Percentiles rank a stretch among this genome's conserved stretches.
These are phyloP conservation scores for Nakataea oryzae DNA, from an alignment of 2,329 filamentous ascomycete genomes.

Conservation along the genomic window DNA sequence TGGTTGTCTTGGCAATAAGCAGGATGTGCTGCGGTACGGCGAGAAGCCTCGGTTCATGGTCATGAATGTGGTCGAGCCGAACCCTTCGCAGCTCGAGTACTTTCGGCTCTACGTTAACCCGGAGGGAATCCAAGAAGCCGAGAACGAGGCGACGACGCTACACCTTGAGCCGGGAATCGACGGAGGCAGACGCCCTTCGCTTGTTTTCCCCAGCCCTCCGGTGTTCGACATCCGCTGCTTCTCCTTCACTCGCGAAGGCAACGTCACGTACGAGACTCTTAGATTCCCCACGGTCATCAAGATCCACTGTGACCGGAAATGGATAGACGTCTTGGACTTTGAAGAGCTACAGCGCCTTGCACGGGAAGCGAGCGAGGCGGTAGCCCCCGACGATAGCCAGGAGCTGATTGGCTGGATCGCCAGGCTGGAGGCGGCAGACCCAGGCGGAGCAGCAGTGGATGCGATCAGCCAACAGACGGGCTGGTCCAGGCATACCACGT, in stretches of 20 bases:
- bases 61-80: constrained; percentile 52
- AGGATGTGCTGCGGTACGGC: constrained; percentile 39
- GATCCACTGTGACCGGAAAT: constrained; percentile 65
- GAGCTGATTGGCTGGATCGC: constrained; percentile 52
- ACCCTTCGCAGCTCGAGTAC: constrained; percentile 35
- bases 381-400: constrained; percentile 43
- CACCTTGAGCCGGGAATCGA: constrained; percentile 33
- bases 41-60: constrained; percentile 53
- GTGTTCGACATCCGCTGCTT: constrained; percentile 75
- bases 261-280: constrained; percentile 58
- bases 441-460: constrained; percentile 29
- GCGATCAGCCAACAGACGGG: constrained; percentile 31
- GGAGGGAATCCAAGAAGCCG: constrained; percentile 22
- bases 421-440: constrained; percentile 46
- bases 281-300: constrained; percentile 70
- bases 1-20: constrained; percentile 63
- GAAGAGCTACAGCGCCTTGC: constrained; percentile 57
- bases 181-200: constrained; percentile 27
- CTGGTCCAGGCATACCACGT: neutral
- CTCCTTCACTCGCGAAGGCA: constrained; percentile 63
- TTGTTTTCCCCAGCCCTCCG: constrained; percentile 58
- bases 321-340: constrained; percentile 58
- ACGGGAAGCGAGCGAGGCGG: constrained; percentile 37
- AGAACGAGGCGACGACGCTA: constrained; percentile 32
- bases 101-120: constrained; percentile 39